phyloP scores from a whole-genome alignment of 1,139 yeast species.

The Lodderomyces parapsilosis region DNA sequence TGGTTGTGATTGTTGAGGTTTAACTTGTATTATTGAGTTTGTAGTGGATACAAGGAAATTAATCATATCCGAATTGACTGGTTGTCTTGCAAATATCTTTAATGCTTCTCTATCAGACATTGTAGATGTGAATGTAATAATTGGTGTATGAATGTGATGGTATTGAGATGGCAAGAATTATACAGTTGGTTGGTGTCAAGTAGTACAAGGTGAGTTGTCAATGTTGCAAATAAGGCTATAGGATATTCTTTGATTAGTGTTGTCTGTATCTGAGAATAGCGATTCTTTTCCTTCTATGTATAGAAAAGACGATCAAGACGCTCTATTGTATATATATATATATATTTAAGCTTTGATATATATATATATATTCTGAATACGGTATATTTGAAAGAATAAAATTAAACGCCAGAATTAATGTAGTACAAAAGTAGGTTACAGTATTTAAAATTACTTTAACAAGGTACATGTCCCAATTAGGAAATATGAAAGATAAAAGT shows the following conservation, averaged over 20 bases:
- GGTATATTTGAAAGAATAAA: background rate
- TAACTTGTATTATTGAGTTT: conserved; percentile 67
- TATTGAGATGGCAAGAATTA: no score
- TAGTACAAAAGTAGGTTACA: background rate
- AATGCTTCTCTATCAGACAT: conserved; percentile 63
- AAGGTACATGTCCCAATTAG: conserved; percentile 13
- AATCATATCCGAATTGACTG: conserved; percentile 79
- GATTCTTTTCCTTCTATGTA: background rate
- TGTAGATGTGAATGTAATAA: conserved; percentile 1
- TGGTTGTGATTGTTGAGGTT: conserved; percentile 17
- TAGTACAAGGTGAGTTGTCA: background rate
- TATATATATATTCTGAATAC: background rate
- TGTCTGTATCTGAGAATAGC: background rate
- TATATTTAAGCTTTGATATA: background rate
- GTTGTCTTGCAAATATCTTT: conserved; percentile 68
- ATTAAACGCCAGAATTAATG: conserved; percentile 1
- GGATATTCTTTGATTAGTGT: background rate
- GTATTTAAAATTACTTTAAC: conserved; percentile 7
- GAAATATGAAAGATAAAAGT: no score
- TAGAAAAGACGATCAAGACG: background rate
- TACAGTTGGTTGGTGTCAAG: no score
- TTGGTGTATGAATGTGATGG: no score
- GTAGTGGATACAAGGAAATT: conserved; percentile 79
- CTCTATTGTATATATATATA: background rate
- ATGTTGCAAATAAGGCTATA: background rate